Conservation (phyloP, 139 green algal genomes). For the Nannochloris sp. region DNA sequence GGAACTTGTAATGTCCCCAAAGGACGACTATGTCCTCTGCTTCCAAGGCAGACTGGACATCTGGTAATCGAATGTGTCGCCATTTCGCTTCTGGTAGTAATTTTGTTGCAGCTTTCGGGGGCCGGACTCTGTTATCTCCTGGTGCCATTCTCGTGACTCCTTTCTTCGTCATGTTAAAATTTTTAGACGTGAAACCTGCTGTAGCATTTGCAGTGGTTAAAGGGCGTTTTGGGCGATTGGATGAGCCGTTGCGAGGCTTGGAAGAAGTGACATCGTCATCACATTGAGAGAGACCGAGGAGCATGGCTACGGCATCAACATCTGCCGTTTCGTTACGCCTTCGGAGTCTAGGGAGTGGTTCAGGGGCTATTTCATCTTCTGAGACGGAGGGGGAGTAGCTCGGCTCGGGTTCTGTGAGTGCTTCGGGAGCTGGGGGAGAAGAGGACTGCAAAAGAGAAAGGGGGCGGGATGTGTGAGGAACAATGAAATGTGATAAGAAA, state of each 20-base stretch:
- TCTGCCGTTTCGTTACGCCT: neutral
- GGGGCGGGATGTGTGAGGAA: too few species aligned
- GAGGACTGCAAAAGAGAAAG: too few species aligned
- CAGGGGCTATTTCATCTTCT: neutral
- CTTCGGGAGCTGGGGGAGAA: too few species aligned
- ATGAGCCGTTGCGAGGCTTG: too few species aligned
- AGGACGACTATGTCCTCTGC: neutral
- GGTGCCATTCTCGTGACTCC: neutral
- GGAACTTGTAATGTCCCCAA: neutral
- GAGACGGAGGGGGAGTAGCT: neutral
- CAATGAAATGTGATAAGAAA: neutral
- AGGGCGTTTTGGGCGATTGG: too few species aligned
- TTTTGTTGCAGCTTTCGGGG: conserved; percentile 7
- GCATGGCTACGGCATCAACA: neutral
- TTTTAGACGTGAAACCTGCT: too few species aligned
- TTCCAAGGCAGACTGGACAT: neutral
- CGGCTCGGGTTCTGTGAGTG: neutral
- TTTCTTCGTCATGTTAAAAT: neutral
- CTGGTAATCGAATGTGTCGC: conserved; percentile 1
- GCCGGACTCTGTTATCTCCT: neutral
- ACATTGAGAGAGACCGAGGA: neutral
- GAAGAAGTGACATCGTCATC: neutral
- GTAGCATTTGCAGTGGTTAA: too few species aligned
- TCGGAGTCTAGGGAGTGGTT: neutral
- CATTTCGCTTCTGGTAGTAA: neutral